Evolutionary conservation across 768 basidiomycete species (phyloP).

Genomic region (Basidioascus undulatus): DNA sequence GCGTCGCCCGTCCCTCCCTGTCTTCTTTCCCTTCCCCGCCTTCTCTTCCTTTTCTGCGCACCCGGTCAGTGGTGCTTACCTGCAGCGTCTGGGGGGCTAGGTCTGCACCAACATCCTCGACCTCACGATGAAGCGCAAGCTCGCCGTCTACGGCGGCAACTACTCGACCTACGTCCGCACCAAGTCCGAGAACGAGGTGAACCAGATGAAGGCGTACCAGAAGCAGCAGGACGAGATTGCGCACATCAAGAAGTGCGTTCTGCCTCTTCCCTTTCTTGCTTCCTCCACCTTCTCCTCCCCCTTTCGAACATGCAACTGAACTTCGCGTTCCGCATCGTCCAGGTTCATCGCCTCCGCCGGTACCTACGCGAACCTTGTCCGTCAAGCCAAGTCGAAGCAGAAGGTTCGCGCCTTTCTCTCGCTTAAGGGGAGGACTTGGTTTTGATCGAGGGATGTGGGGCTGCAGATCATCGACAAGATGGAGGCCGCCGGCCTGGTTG

Average conservation of each 20-base stretch:
- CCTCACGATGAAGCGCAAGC: constrained; percentile 40
- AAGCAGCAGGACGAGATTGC: constrained; percentile 98
- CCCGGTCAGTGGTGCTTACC: not conserved
- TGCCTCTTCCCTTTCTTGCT: not conserved
- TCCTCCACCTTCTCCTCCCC: constrained; percentile 4
- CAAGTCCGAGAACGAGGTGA: constrained; percentile 89
- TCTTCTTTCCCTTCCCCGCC: too few relatives aligned
- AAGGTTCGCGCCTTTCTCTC: constrained; percentile 24
- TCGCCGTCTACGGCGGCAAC: constrained; percentile 86
- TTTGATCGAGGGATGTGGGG: not conserved
- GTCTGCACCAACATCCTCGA: constrained; percentile 98
- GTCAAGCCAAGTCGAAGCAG: constrained; percentile 97
- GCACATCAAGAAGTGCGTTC: constrained; percentile 80
- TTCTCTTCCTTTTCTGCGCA: too few relatives aligned
- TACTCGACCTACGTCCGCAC: constrained; percentile 95
- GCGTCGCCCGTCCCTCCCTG: too few relatives aligned
- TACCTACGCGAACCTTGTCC: constrained; percentile 96
- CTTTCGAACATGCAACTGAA: not conserved
- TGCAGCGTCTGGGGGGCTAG: too few relatives aligned
- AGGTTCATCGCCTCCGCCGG: constrained; percentile 97
- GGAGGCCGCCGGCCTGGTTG: constrained; percentile 93
- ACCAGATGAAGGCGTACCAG: constrained; percentile 97
- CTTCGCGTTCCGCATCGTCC: constrained; percentile 10
- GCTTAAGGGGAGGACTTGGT: not conserved
- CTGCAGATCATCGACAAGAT: constrained; percentile 89